Percentiles rank a stretch among this genome's conserved stretches.
Evolutionary conservation across 2,329 filamentous ascomycete genomes (phyloP).

Genomic region (Cytospora paraplurivora): DNA sequence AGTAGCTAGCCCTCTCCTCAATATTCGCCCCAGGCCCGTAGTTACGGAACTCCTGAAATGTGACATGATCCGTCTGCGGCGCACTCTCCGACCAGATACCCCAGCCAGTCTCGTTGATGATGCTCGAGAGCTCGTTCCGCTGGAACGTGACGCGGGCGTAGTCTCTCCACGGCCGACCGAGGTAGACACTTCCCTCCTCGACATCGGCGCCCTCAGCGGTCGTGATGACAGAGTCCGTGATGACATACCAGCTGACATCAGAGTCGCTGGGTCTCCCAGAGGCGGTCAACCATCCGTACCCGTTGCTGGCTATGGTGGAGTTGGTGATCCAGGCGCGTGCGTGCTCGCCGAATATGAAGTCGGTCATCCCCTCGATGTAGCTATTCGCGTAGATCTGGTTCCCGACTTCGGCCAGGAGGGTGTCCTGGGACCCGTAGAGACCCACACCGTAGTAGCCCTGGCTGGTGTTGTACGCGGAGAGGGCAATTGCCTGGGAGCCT

Average conservation of each 20-base stretch:
- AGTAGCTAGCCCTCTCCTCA: conserved; percentile 48
- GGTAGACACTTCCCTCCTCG: conserved; percentile 47
- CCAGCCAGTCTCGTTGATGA: conserved; percentile 57
- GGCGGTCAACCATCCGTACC: conserved; percentile 50
- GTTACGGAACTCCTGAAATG: conserved; percentile 56
- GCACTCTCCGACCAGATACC: conserved; percentile 46
- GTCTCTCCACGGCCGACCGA: conserved; percentile 55
- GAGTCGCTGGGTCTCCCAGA: conserved; percentile 42
- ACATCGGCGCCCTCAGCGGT: conserved; percentile 42
- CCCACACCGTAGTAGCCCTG: conserved; percentile 60
- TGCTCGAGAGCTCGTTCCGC: conserved; percentile 44
- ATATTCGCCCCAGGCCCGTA: conserved; percentile 51
- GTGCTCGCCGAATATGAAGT: conserved; percentile 61
- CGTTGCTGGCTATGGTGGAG: conserved; percentile 49
- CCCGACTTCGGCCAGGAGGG: conserved; percentile 51
- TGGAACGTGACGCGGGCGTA: conserved; percentile 54
- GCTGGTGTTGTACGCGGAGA: conserved; percentile 51
- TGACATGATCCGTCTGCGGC: conserved; percentile 52
- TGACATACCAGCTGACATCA: conserved; percentile 53
- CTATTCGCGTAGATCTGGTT: conserved; percentile 56
- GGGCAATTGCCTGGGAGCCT: conserved; percentile 54
- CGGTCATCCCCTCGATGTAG: conserved; percentile 57
- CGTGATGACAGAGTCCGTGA: conserved; percentile 53
- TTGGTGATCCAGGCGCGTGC: conserved; percentile 56
- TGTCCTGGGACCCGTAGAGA: conserved; percentile 60